Conservation (phyloP, 257 asterid genomes). For the Apocynum venetum region DNA sequence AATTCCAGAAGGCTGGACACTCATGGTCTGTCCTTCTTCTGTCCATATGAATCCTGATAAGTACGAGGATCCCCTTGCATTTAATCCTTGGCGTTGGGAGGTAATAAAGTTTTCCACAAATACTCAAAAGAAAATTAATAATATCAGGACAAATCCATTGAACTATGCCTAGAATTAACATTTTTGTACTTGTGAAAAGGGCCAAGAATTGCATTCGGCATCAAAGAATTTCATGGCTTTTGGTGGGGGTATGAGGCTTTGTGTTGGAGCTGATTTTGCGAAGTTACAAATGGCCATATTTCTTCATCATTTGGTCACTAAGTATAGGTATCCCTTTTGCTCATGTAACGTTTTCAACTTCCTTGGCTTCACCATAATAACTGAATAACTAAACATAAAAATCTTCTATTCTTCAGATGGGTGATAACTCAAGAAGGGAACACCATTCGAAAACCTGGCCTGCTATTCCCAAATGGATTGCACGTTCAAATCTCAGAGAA, state of each 20-base stretch:
- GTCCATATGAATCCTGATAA: constrained; percentile 10
- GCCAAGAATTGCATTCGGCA: constrained; percentile 16
- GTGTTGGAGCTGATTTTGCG: constrained; percentile 17
- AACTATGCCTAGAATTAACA: not conserved
- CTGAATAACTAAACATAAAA: too few relatives aligned
- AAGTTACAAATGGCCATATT: constrained; percentile 15
- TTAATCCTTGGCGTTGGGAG: constrained; percentile 17
- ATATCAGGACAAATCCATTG: too few relatives aligned
- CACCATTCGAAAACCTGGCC: not conserved
- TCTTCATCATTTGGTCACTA: constrained; percentile 12
- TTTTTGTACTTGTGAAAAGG: not conserved
- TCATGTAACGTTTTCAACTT: too few relatives aligned
- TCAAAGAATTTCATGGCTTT: constrained; percentile 21
- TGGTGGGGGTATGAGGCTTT: constrained; percentile 19
- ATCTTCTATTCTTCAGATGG: not conserved
- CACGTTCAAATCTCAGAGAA: not conserved
- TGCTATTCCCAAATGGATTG: not conserved
- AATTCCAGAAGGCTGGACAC: constrained; percentile 20
- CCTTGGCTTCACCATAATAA: too few relatives aligned
- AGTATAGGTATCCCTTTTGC: not conserved
- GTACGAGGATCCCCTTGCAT: constrained; percentile 8
- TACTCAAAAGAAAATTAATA: too few relatives aligned
- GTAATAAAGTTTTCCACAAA: not conserved
- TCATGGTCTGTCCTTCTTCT: constrained; percentile 14
- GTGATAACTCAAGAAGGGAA: not conserved